Conservation (phyloP, 108 stramenopile genomes). For the Cyclotella choctawhatcheeana region DNA sequence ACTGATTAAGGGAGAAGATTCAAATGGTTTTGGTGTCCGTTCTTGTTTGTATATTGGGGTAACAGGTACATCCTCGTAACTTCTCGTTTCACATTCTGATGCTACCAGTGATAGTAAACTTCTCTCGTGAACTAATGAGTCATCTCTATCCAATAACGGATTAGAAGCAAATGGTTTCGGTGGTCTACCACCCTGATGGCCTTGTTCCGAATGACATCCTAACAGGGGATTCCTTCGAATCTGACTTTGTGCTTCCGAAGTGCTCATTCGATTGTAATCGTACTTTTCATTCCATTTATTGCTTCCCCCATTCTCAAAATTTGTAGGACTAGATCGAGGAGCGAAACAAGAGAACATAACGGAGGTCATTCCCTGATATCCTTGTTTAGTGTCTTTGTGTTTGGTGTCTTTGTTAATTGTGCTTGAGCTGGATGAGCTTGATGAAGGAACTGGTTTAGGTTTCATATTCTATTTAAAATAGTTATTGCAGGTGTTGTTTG, state of each 20-base stretch:
- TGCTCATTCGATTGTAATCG: neutral
- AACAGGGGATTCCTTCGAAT: neutral
- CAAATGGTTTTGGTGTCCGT: conserved; percentile 21
- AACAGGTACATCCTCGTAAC: neutral
- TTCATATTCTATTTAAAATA: too few species aligned
- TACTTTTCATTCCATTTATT: conserved; percentile 18
- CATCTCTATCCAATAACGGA: conserved; percentile 14
- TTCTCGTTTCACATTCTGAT: neutral
- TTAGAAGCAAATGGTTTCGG: conserved; percentile 13
- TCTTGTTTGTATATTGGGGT: neutral
- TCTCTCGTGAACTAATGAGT: neutral
- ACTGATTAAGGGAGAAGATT: conserved; percentile 25
- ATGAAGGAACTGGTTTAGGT: too few species aligned
- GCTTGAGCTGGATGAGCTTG: too few species aligned
- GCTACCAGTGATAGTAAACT: neutral
- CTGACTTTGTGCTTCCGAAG: too few species aligned
- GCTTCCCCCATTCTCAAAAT: neutral
- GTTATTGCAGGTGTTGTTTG: too few species aligned
- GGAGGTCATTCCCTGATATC: conserved; percentile 15
- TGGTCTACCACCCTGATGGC: neutral
- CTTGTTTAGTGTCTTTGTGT: too few species aligned
- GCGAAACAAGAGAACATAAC: conserved; percentile 18
- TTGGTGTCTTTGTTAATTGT: too few species aligned
- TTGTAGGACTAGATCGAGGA: neutral
- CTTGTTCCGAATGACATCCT: neutral